Conservation (phyloP, 129 eudicot species). For the Helichrysum umbraculigerum region DNA sequence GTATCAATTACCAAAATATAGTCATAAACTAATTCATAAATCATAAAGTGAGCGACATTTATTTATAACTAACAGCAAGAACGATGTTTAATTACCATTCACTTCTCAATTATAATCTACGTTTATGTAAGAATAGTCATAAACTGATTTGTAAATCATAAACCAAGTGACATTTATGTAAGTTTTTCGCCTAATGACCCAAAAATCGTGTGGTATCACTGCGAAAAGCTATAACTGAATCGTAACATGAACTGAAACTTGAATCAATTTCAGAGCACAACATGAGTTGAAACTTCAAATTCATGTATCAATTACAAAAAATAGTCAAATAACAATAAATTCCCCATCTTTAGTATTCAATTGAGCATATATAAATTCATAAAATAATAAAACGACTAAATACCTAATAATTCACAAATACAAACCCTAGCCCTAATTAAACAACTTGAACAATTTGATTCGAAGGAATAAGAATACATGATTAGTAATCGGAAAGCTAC, state of each 20-base stretch:
- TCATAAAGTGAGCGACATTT: too few relatives aligned
- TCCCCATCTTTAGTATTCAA: slow-evolving; percentile 7
- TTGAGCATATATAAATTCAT: neutral
- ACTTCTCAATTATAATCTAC: too few relatives aligned
- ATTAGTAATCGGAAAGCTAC: slow-evolving; percentile 16
- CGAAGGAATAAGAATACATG: neutral
- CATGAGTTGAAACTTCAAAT: neutral
- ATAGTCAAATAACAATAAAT: neutral
- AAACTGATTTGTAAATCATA: too few relatives aligned
- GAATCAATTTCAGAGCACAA: neutral
- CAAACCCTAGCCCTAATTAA: slow-evolving; percentile 33
- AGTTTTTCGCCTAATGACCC: too few relatives aligned
- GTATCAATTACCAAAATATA: neutral
- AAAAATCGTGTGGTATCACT: too few relatives aligned
- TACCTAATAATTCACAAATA: neutral
- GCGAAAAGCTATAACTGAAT: too few relatives aligned
- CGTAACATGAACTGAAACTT: neutral
- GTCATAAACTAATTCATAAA: neutral
- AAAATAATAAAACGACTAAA: neutral
- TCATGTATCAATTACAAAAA: neutral
- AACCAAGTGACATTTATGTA: too few relatives aligned
- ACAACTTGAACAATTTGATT: slow-evolving; percentile 17
- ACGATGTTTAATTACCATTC: too few relatives aligned
- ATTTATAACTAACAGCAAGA: too few relatives aligned
- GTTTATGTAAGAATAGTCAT: too few relatives aligned